Evolutionary conservation across 495 filamentous ascomycete species (phyloP).

Genomic region (Penicilliopsis zonata): DNA sequence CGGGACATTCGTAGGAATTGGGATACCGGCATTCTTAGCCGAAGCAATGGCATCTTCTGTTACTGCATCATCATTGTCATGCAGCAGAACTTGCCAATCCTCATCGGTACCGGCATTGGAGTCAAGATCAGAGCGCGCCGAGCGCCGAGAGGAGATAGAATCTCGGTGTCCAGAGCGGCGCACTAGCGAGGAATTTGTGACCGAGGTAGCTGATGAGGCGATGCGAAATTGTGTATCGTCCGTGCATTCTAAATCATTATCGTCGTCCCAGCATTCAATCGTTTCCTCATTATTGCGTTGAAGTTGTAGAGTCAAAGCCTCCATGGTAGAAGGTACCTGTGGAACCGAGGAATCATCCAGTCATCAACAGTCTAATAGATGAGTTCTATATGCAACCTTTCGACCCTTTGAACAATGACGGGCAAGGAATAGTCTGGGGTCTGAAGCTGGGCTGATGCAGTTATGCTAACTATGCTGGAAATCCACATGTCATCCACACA

Average conservation of each 20-base stretch:
- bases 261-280: slow-evolving; percentile 85
- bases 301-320: slow-evolving; percentile 43
- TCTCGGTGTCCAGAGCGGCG: slow-evolving; percentile 49
- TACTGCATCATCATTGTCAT: slow-evolving; percentile 66
- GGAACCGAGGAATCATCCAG: neutral
- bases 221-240: slow-evolving; percentile 58
- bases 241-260: slow-evolving; percentile 63
- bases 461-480: no score
- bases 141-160: slow-evolving; percentile 64
- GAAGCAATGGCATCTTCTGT: slow-evolving; percentile 76
- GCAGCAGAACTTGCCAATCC: slow-evolving; percentile 70
- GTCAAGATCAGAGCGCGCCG: slow-evolving; percentile 69
- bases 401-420: no score
- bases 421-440: no score
- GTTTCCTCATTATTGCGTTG: slow-evolving; percentile 42
- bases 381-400: no score
- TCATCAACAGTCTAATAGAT: no score
- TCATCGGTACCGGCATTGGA: slow-evolving; percentile 63
- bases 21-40: slow-evolving; percentile 80
- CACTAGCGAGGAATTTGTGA: slow-evolving; percentile 35
- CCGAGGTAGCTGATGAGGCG: slow-evolving; percentile 46
- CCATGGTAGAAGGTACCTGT: slow-evolving; percentile 30
- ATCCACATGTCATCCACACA: no score
- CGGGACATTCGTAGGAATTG: slow-evolving; percentile 81
- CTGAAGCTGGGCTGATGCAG: no score